Percentiles rank a stretch among this genome's conserved stretches.
These are phyloP conservation scores for Penicillium alfredii DNA, from an alignment of 495 filamentous ascomycete genomes.

Conservation along the genomic window DNA sequence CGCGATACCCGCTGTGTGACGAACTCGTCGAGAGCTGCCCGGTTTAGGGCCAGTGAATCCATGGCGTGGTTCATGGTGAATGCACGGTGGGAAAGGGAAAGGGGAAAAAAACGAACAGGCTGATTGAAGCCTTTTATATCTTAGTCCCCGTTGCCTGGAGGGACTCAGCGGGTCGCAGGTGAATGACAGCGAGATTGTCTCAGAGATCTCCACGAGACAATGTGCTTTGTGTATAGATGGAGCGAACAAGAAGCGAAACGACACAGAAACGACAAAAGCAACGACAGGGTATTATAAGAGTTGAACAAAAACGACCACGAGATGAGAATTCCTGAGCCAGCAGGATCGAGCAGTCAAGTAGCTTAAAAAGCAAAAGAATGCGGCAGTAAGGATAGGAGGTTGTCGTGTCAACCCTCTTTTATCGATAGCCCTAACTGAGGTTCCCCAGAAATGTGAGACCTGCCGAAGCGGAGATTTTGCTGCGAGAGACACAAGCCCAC, in stretches of 20 bases:
- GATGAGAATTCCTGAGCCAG: conserved; percentile 19
- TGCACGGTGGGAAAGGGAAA: background rate
- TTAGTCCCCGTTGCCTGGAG: no score
- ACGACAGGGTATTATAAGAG: no score
- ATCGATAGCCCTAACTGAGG: conserved; percentile 34
- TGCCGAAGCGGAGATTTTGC: conserved; percentile 20
- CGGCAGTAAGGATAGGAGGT: conserved; percentile 42
- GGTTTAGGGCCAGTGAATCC: conserved; percentile 52
- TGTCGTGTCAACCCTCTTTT: conserved; percentile 42
- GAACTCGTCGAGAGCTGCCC: conserved; percentile 83
- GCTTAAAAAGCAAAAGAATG: conserved; percentile 27
- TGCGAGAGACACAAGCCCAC: conserved; percentile 19
- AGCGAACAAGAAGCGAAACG: no score
- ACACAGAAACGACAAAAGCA: no score
- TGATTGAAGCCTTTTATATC: no score
- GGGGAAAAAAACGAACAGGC: no score
- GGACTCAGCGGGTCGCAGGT: no score
- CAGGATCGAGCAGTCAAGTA: conserved; percentile 22
- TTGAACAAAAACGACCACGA: conserved; percentile 4
- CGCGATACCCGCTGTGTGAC: conserved; percentile 72
- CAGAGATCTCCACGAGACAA: background rate
- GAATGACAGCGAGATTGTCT: no score
- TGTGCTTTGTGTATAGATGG: background rate
- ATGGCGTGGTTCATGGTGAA: conserved; percentile 28
- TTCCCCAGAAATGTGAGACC: conserved; percentile 24